Base-by-base conservation (phyloP, 768 basidiomycete genomes). In the Candolleomyces eurysporus region DNA sequence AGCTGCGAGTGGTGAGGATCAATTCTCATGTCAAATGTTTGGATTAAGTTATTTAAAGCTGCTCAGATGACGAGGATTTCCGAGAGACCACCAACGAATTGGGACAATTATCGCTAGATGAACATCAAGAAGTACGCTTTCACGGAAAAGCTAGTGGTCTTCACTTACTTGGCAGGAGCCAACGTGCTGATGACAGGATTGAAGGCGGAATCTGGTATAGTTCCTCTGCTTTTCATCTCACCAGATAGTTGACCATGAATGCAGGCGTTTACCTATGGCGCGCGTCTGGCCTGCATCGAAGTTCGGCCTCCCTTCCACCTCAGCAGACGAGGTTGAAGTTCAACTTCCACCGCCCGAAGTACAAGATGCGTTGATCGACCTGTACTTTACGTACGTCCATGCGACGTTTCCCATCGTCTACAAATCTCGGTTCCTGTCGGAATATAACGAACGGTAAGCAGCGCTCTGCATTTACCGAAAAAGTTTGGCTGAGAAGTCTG, bases 301-400 rank as follows among this genome's bases (percentile, higher is more conserved):
- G 64, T 75, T 79, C 61, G 72, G 75, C 14, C 60, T 73, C 30
- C 63, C 71, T 14, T 68, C 73, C 43, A 72, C 77, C 21, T 75
- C 78, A 13, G 73, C 76, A 19, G 83, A 84, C 49, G 76, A 80
- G 46, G 75, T 82, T 48, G 70, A 78, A 43, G 76, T 84, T 39
- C 74, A 73, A 14, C 72, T 95, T 45, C 93, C 93, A 16, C 78
- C 88, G 30, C 67, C 78, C 21, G 78, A 81, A 17, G 75, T 84
- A 39, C 92, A 92, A 71, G 84, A 90, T 60, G 82, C 80, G 43
- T 79, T 95, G 4, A 71, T 95, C 54, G 81, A 84, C 36, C 75
- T 93, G 8, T 96, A 92, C 72, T 94, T 94, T 73, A 84, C 84
- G 11, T 90, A 92, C 67, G 86, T 90, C 32, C 93, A 96, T 65